Evolutionary conservation across 75 land plant genomes (phyloP).

Genomic region (Picea sitchensis): DNA sequence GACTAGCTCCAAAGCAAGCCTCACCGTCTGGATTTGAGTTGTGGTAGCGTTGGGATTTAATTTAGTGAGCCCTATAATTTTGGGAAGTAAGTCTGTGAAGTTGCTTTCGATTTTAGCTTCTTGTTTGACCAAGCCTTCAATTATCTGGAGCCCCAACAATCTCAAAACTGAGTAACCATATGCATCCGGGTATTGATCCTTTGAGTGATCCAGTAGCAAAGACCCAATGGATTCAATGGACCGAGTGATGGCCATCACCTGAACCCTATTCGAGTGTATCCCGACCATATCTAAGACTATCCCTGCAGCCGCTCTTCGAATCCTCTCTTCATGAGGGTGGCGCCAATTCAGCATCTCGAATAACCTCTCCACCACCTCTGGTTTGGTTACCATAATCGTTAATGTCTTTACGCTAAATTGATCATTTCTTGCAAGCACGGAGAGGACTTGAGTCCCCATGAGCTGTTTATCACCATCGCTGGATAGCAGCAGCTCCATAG

Average conservation of each 20-base stretch:
- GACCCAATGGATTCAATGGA: constrained; percentile 41
- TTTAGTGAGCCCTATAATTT: constrained; percentile 38
- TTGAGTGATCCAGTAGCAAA: too few species aligned
- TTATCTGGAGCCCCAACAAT: constrained; percentile 19
- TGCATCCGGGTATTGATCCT: too few species aligned
- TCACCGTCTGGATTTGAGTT: constrained; percentile 39
- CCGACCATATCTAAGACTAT: constrained; percentile 39
- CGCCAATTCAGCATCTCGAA: constrained; percentile 90
- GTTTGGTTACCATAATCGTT: constrained; percentile 57
- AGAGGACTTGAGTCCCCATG: constrained; percentile 47
- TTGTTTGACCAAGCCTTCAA: neutral
- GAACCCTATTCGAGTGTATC: too few species aligned
- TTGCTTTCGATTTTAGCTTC: too few species aligned
- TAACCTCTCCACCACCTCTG: constrained; percentile 52
- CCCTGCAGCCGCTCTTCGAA: constrained; percentile 50
- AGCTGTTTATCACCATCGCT: constrained; percentile 54
- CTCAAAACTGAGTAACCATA: too few species aligned
- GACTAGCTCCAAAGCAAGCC: constrained; percentile 53
- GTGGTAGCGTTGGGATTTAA: constrained; percentile 6
- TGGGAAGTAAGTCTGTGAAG: constrained; percentile 6
- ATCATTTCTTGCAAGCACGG: constrained; percentile 22
- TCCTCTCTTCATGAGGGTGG: constrained; percentile 49
- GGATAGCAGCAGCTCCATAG: constrained; percentile 50
- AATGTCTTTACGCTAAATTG: constrained; percentile 55
- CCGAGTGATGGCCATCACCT: too few species aligned